Percentiles rank a stretch among this genome's conserved stretches.
These are phyloP conservation scores for Casaregolazyma suthepensis DNA, from an alignment of 1,139 yeast species.

Conservation along the genomic window DNA sequence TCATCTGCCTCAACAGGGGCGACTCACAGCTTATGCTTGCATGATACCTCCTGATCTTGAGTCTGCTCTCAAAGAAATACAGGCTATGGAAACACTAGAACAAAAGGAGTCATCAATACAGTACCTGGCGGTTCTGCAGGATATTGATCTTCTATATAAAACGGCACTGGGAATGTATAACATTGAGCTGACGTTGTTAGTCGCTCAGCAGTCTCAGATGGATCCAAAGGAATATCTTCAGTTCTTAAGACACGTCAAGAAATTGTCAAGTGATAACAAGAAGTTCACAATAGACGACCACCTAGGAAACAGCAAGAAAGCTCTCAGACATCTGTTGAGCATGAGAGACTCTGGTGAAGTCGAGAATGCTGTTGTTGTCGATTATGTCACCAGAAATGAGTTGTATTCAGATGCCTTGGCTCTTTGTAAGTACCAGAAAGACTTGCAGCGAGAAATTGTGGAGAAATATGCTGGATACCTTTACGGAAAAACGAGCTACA, in stretches of 20 bases:
- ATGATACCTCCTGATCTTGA: conserved; percentile 80
- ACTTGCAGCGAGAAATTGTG: conserved; percentile 47
- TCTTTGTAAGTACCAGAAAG: conserved; percentile 53
- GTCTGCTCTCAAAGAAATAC: conserved; percentile 61
- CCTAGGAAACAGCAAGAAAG: conserved; percentile 61
- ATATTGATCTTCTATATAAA: conserved; percentile 73
- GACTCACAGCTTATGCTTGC: conserved; percentile 88
- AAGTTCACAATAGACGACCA: conserved; percentile 75
- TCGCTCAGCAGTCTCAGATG: conserved; percentile 95
- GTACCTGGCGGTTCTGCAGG: conserved; percentile 86
- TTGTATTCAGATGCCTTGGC: conserved; percentile 65
- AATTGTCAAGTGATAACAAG: conserved; percentile 59
- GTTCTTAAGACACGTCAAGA: conserved; percentile 73
- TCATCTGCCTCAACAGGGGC: conserved; percentile 59
- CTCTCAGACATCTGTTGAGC: conserved; percentile 59
- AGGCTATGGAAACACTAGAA: background rate
- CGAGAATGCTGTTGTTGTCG: conserved; percentile 54
- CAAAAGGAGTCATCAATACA: conserved; percentile 55
- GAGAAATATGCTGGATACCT: conserved; percentile 57
- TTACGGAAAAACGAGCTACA: conserved; percentile 43
- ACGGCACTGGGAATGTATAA: conserved; percentile 81
- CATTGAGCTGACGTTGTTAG: conserved; percentile 67
- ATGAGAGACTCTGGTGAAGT: conserved; percentile 31
- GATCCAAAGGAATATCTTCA: conserved; percentile 98
- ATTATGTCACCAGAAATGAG: conserved; percentile 67